These are phyloP conservation scores for Cyberlindnera mycetangii DNA, from an alignment of 805 yeast genomes.

Conservation along the genomic window DNA sequence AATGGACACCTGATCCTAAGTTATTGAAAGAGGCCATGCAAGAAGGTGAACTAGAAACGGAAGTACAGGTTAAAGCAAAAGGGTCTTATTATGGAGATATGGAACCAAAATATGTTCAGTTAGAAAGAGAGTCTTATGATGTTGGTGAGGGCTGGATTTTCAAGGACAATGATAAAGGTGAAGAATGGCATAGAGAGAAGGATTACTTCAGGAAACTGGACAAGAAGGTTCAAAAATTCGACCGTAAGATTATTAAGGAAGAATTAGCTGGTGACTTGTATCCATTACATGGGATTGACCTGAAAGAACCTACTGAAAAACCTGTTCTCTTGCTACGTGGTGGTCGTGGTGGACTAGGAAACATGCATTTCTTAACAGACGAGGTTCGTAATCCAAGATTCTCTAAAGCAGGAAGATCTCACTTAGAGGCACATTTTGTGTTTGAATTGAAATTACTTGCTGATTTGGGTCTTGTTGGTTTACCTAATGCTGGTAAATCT, in stretches of 20 bases:
- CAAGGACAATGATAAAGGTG: conserved; percentile 60
- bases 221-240: conserved; percentile 62
- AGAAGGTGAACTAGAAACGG: conserved; percentile 18
- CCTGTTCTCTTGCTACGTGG: conserved; percentile 77
- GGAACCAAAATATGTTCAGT: conserved; percentile 48
- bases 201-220: conserved; percentile 67
- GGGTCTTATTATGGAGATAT: conserved; percentile 25
- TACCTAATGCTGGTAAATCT: conserved; percentile 97
- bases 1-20: conserved; percentile 80
- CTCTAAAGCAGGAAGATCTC: conserved; percentile 74
- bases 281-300: conserved; percentile 81
- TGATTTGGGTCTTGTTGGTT: conserved; percentile 89
- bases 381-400: conserved; percentile 88
- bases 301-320: conserved; percentile 52
- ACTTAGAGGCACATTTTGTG: conserved; percentile 62
- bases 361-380: conserved; percentile 88
- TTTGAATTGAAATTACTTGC: conserved; percentile 88
- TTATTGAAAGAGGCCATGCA: conserved; percentile 30
- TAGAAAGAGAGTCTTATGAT: conserved; percentile 56
- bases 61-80: conserved; percentile 35
- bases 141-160: conserved; percentile 90
- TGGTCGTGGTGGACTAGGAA: conserved; percentile 94
- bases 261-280: conserved; percentile 67
- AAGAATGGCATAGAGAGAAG: conserved; percentile 61
- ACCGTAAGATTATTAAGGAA: conserved; percentile 49